These are phyloP conservation scores for Cladosporium sp. DNA, from an alignment of 2,329 filamentous ascomycete genomes.

Conservation along the genomic window DNA sequence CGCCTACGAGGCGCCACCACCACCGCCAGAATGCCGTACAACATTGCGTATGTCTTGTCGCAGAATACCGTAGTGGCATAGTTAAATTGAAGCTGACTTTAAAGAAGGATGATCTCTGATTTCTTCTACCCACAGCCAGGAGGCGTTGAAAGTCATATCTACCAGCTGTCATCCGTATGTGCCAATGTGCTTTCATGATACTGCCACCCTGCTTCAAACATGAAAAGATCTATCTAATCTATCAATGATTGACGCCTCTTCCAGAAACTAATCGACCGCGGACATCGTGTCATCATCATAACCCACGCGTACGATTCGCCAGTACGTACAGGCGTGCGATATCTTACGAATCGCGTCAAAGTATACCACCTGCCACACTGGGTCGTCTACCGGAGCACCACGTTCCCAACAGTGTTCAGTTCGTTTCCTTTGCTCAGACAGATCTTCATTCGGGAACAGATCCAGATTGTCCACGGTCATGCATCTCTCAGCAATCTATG, in stretches of 20 bases:
- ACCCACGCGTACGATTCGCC: constrained; percentile 73
- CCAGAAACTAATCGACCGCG: constrained; percentile 88
- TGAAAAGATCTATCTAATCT: background rate
- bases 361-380: constrained; percentile 97
- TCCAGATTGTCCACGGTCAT: constrained; percentile 98
- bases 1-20: constrained; percentile 16
- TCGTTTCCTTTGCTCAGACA: constrained; percentile 98
- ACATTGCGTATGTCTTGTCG: constrained; percentile 55
- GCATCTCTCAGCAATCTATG: constrained; percentile 88
- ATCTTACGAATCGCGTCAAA: constrained; percentile 95
- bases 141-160: constrained; percentile 96
- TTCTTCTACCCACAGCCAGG: constrained; percentile 98
- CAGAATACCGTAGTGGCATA: background rate
- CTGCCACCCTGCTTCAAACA: background rate
- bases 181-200: background rate
- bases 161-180: constrained; percentile 76
- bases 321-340: constrained; percentile 76
- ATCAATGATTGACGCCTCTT: background rate
- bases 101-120: constrained; percentile 82
- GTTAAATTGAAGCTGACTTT: constrained; percentile 18
- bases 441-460: constrained; percentile 87
- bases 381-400: constrained; percentile 88
- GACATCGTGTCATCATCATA: constrained; percentile 96
- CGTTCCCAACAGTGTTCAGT: constrained; percentile 95
- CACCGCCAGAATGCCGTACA: constrained; percentile 55